Evolutionary conservation across 129 eudicot species (phyloP), one percentile per base, ranked within the genome.

Genomic region (Centaurea solstitialis): DNA sequence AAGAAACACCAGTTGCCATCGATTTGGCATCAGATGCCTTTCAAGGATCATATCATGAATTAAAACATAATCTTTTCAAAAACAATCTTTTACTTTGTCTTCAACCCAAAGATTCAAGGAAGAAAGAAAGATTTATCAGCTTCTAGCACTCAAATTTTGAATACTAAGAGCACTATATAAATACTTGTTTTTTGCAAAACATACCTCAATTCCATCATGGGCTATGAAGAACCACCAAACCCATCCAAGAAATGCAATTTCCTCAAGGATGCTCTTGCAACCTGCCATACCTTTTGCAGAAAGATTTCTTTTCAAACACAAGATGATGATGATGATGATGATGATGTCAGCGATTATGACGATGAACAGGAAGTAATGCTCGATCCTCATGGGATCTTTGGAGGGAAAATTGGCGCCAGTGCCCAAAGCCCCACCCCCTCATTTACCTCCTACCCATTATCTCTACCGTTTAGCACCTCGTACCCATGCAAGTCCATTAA

Each of bases 291-390:
- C 72, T 89, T 87, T 61, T 78, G 82, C 43, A 69, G 76, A 43
- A 87, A 76, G 68, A 77, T 70, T 80, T 88, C 89, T 72, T 41
- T 72, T 67, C 68, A 84, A 9, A 75, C 33, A 79, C 78, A 59
- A 6, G 86, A 73, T 15, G 81, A 81, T 72, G 91, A 91, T 8
- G 80, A 38, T 7, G 72, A 80, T 57, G 81, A 79, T 26, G 72
- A 80, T 57, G 81, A 79, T 37, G 76, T 61, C 40, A 70, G 50
- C n/a, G 87, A 90, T 68, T 79, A 78, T 45, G 88, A 90, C 3
- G 91, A 87, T 64, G 93, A 92, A 80, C 90, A 92, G 65, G 96
- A 92, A 85, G 97, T 89, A 91, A 88, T 84, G 4, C 37, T 33
- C n/a, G n/a, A n/a, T n/a, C 37, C 37, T 33, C 37, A 33, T 1